Conservation (phyloP, 768 basidiomycete genomes). For the Russula lepida region DNA sequence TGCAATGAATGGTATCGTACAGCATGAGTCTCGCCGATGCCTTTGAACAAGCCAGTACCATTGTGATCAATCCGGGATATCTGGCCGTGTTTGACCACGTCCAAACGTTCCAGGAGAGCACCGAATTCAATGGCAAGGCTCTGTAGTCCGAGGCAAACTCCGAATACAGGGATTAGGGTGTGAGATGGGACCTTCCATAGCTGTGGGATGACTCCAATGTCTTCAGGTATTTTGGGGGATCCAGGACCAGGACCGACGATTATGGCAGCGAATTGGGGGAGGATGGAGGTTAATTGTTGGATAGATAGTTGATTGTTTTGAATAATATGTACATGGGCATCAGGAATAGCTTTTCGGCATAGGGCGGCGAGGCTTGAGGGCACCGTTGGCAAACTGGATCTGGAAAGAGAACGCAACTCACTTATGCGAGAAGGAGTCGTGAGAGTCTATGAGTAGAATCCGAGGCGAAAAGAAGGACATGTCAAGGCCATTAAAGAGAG, state of each 20-base stretch:
- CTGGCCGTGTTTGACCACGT: constrained; percentile 73
- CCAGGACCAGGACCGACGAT: constrained; percentile 78
- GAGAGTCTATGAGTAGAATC: constrained; percentile 71
- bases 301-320: constrained; percentile 58
- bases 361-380: constrained; percentile 58
- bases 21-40: constrained; percentile 43
- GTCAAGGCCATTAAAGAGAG: constrained; percentile 1
- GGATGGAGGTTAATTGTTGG: constrained; percentile 41
- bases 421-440: constrained; percentile 89
- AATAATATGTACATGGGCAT: constrained; percentile 57
- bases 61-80: constrained; percentile 55
- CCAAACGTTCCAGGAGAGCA: constrained; percentile 48
- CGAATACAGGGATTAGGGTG: constrained; percentile 61
- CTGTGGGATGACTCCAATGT: constrained; percentile 61
- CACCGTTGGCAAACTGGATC: background rate
- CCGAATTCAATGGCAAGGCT: constrained; percentile 62
- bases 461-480: constrained; percentile 34
- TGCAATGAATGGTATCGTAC: constrained; percentile 81
- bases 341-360: constrained; percentile 53
- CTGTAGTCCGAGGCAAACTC: constrained; percentile 78
- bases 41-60: constrained; percentile 53
- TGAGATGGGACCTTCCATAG: constrained; percentile 56
- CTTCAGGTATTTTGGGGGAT: constrained; percentile 51
- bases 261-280: constrained; percentile 57
- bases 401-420: constrained; percentile 32